phyloP scores from a whole-genome alignment of 164 flowering plant species.

The Vitis riparia region DNA sequence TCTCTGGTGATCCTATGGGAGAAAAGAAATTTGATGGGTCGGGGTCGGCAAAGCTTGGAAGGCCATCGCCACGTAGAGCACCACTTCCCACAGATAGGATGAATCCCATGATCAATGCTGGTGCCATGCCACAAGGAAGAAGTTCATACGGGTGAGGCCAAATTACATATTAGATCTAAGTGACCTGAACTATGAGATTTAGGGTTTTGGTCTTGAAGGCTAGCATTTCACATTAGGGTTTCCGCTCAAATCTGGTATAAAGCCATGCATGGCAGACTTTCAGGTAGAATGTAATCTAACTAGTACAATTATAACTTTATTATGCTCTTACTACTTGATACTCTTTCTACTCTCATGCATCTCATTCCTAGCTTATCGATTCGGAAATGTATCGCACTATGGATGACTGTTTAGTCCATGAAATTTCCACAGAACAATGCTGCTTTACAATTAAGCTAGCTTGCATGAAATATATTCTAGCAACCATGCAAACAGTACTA shows the following conservation, averaged over 20 bases:
- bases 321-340: neutral
- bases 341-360: neutral
- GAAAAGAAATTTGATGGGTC: conserved; percentile 49
- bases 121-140: conserved; percentile 39
- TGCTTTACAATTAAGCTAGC: too few species aligned
- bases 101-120: conserved; percentile 45
- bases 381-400: neutral
- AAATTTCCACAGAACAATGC: too few species aligned
- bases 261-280: conserved; percentile 27
- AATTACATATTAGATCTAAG: neutral
- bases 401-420: too few species aligned
- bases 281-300: neutral
- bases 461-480: too few species aligned
- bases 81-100: conserved; percentile 32
- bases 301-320: conserved; percentile 8
- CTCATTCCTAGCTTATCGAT: neutral
- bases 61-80: conserved; percentile 73
- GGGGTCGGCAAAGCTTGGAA: conserved; percentile 47
- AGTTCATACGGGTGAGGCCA: conserved; percentile 48
- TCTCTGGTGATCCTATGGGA: conserved; percentile 29
- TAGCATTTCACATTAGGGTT: neutral
- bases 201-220: conserved; percentile 9
- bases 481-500: too few species aligned
- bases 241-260: conserved; percentile 11
- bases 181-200: neutral